Percentiles rank a stretch among this genome's conserved stretches.
Evolutionary conservation across 768 basidiomycete genomes (phyloP).

Genomic region (Naganishia friedmannii): DNA sequence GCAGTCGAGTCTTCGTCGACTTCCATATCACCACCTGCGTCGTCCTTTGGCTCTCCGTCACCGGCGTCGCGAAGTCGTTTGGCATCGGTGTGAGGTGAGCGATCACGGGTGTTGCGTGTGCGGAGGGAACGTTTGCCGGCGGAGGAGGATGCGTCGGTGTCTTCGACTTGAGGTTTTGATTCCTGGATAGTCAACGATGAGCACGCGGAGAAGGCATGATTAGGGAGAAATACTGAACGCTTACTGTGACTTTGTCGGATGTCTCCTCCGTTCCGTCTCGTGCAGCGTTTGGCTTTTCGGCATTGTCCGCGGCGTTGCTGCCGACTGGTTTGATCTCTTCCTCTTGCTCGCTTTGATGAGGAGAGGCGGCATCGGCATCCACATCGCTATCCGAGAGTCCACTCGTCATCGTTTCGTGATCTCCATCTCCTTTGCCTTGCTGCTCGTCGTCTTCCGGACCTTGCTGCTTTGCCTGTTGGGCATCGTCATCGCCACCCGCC

Average conservation of each 20-base stretch:
- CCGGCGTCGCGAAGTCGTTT: not conserved
- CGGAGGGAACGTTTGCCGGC: conserved; percentile 1
- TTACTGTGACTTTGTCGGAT: not conserved
- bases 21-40: not conserved
- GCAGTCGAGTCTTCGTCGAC: conserved; percentile 2
- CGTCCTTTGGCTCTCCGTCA: not conserved
- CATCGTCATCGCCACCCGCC: conserved; percentile 58
- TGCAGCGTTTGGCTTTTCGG: conserved; percentile 39
- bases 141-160: conserved; percentile 33
- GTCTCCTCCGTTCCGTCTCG: not conserved
- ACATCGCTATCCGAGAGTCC: conserved; percentile 59
- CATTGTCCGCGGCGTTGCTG: conserved; percentile 26
- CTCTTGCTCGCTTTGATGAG: conserved; percentile 56
- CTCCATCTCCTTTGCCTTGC: conserved; percentile 52
- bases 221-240: not conserved
- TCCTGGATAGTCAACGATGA: not conserved
- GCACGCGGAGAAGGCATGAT: not conserved
- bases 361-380: not conserved
- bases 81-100: not conserved
- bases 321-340: conserved; percentile 31
- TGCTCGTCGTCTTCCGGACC: conserved; percentile 51
- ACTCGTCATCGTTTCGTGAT: conserved; percentile 54
- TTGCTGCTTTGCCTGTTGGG: conserved; percentile 39
- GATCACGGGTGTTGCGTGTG: not conserved
- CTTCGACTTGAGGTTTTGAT: conserved; percentile 53